phyloP scores from a whole-genome alignment of 768 basidiomycete species.

The Austroboletus festivus region DNA sequence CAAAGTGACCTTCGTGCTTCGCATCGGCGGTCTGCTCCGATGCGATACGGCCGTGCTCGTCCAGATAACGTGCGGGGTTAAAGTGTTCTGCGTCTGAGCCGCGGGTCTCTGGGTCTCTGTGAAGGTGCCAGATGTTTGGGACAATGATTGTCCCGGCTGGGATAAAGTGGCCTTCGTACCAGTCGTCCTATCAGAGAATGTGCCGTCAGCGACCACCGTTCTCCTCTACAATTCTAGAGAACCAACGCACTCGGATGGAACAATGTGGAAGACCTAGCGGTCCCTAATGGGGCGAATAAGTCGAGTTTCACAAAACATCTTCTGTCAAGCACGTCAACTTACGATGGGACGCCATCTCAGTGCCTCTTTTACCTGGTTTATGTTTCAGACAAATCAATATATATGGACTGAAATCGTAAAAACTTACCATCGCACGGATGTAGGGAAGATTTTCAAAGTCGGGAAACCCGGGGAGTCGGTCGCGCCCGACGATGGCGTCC shows the following conservation, averaged over 20 bases:
- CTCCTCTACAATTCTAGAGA: not conserved
- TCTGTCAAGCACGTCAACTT: not conserved
- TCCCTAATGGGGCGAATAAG: not conserved
- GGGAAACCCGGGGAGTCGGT: conserved; percentile 25
- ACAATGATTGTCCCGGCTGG: conserved; percentile 16
- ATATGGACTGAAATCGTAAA: too few relatives aligned
- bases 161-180: conserved; percentile 23
- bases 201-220: not conserved
- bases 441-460: conserved; percentile 32
- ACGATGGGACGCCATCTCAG: conserved; percentile 9
- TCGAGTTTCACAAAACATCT: not conserved
- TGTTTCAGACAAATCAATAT: too few relatives aligned
- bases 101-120: conserved; percentile 40
- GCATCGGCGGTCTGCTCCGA: not conserved
- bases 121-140: conserved; percentile 29
- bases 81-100: conserved; percentile 45
- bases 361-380: conserved; percentile 8
- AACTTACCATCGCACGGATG: too few relatives aligned
- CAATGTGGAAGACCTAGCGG: conserved; percentile 5
- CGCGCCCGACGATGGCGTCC: conserved; percentile 28
- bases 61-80: conserved; percentile 32
- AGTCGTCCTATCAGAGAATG: conserved; percentile 15
- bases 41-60: not conserved
- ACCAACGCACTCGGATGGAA: conserved; percentile 2
- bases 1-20: conserved; percentile 19